Base-by-base conservation (phyloP, 2,329 filamentous ascomycete species). In the Xylariomycetidae sp. region DNA sequence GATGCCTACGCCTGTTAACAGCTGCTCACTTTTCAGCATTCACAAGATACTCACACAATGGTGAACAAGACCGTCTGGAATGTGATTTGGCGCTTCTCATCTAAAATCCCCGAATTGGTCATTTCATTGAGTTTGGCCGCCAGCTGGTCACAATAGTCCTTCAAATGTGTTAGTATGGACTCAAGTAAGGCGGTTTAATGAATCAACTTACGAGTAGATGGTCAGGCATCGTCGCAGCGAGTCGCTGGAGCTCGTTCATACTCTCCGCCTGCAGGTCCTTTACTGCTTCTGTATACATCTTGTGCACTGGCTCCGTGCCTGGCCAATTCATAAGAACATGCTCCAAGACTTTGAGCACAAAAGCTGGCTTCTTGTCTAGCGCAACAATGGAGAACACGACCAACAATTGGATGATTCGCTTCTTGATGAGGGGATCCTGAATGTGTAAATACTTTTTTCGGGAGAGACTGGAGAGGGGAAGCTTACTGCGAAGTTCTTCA, bases 11-110 rank as follows among this genome's bases (percentile, higher is more conserved):
- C 12, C 35, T 48, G 41, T 41, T 27, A 48, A 44, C 16, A 38
- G 5, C 30, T 13, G 10, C n/a, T 18, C 7, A 12, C 9, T 10
- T 13, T 22, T 12, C 12, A 8, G 25, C 5, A 23, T 8, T 18
- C 9, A 6, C 7, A 20, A 8, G 18, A 23, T 15, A 57, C 70
- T 54, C 64, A 84, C 77, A 92, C 82, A 42, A 98, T 92, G 38
- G 94, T 92, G 57, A 98, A 94, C 1, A 97, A 70, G 43, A 97
- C 90, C 8, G 88, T 90, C 48, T 81, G 85, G 51, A 94, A 89
- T 2, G 89, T 87, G 52, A 92, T 82, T 37, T 86, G 80, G 19
- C 89, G 77, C 53, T 89, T 88, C 50, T 90, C 83, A 51, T 96
- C 90, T 18, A 85, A 64, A 34, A 75, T 73, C 18, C 84, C 78